Conservation (phyloP, 2,329 filamentous ascomycete genomes). For the Aaosphaeria arxii region DNA sequence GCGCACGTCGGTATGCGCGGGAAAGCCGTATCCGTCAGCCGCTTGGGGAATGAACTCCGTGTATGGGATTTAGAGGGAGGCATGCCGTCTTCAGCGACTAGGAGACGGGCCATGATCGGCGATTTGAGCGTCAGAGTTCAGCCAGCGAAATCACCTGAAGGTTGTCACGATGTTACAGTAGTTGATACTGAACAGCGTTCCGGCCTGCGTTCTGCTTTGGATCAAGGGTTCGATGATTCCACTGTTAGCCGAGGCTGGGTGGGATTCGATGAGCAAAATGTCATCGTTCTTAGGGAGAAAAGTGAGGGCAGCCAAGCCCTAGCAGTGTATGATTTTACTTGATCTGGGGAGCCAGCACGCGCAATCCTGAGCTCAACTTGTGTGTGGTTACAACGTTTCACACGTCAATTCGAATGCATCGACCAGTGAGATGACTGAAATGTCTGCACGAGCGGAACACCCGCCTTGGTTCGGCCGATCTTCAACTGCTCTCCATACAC, state of each 20-base stretch:
- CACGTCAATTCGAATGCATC: neutral
- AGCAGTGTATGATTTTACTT: conserved; percentile 86
- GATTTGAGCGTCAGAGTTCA: conserved; percentile 55
- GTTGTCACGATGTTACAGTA: conserved; percentile 12
- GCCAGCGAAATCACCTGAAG: conserved; percentile 30
- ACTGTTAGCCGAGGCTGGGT: conserved; percentile 62
- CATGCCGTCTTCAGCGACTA: conserved; percentile 44
- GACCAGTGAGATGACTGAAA: neutral
- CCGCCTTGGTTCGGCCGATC: too few species aligned
- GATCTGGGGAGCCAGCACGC: conserved; percentile 1
- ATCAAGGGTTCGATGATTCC: conserved; percentile 37
- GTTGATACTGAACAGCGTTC: conserved; percentile 23
- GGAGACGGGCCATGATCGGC: conserved; percentile 41
- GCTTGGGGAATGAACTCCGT: conserved; percentile 64
- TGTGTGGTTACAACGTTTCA: neutral
- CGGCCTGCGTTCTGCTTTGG: conserved; percentile 33
- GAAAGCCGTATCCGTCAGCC: conserved; percentile 86
- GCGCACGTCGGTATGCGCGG: conserved; percentile 81
- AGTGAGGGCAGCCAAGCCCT: conserved; percentile 67
- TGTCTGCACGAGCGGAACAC: neutral
- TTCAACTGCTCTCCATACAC: too few species aligned
- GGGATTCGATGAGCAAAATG: conserved; percentile 87
- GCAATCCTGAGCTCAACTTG: neutral
- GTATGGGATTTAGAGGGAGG: conserved; percentile 88
- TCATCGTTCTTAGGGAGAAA: conserved; percentile 78